Conservation (phyloP, 352 stramenopile genomes). For the Phytophthora sp. region DNA sequence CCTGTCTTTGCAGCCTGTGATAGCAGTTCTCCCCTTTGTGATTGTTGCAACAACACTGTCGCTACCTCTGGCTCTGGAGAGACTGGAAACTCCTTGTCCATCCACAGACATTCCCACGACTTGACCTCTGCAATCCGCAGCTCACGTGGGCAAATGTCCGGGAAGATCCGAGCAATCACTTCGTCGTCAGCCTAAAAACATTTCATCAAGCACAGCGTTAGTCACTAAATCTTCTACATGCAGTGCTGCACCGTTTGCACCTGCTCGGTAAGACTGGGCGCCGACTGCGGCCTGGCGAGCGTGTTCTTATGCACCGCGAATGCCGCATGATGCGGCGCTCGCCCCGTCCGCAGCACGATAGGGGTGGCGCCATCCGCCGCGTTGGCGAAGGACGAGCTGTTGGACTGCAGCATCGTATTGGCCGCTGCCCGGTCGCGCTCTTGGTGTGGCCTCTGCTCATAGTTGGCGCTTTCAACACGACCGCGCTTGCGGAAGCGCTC, state of each 20-base stretch:
- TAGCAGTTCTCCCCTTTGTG: constrained; percentile 11
- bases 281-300: constrained; percentile 24
- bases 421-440: not conserved
- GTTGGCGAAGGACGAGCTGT: constrained; percentile 31
- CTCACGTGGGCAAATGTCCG: constrained; percentile 79
- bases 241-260: constrained; percentile 9
- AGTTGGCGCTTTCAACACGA: constrained; percentile 68
- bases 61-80: constrained; percentile 6
- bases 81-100: constrained; percentile 50
- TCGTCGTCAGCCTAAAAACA: constrained; percentile 47
- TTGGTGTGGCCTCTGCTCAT: constrained; percentile 31
- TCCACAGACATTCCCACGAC: constrained; percentile 83
- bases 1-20: constrained; percentile 6
- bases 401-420: constrained; percentile 16
- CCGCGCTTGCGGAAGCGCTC: constrained; percentile 69
- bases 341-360: constrained; percentile 14
- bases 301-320: constrained; percentile 30
- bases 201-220: constrained; percentile 8
- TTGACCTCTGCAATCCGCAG: constrained; percentile 83
- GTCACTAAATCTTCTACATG: not conserved
- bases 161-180: constrained; percentile 76
- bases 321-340: constrained; percentile 25
- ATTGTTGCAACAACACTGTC: not conserved
- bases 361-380: constrained; percentile 1
- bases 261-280: constrained; percentile 37